Conservation (phyloP, 495 filamentous ascomycete genomes). For the Tetracladium setigerum region DNA sequence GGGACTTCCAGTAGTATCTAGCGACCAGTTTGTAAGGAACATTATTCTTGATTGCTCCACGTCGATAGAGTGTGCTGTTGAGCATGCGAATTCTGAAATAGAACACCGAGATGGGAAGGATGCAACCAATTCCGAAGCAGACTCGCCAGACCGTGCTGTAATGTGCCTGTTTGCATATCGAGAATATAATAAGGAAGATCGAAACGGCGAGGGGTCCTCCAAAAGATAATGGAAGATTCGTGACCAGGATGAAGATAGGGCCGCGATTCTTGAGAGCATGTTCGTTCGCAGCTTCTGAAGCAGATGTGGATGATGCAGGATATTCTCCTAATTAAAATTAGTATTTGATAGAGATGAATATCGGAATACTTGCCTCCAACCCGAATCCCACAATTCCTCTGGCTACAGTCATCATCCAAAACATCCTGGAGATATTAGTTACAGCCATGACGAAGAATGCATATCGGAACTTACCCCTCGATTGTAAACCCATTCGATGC, state of each 20-base stretch:
- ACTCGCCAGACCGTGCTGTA: conserved; percentile 43
- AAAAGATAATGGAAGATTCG: conserved; percentile 43
- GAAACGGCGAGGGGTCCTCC: conserved; percentile 41
- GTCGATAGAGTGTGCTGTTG: conserved; percentile 41
- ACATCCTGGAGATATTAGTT: conserved; percentile 27
- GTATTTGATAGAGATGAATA: neutral
- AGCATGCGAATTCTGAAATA: conserved; percentile 47
- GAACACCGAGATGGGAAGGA: conserved; percentile 42
- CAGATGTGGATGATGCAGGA: conserved; percentile 35
- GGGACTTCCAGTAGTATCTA: conserved; percentile 39
- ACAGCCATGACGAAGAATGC: neutral
- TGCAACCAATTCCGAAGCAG: conserved; percentile 42
- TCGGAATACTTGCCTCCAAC: conserved; percentile 27
- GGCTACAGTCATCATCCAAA: conserved; percentile 48
- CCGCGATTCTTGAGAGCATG: conserved; percentile 33
- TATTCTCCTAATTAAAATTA: conserved; percentile 28
- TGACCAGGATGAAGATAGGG: conserved; percentile 45
- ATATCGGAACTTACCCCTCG: conserved; percentile 16
- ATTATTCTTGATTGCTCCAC: conserved; percentile 36
- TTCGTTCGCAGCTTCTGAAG: conserved; percentile 41
- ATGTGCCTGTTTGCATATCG: conserved; percentile 28
- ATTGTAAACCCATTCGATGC: conserved; percentile 39
- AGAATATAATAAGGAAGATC: conserved; percentile 41
- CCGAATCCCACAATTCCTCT: conserved; percentile 47
- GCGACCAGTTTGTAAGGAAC: conserved; percentile 39